Evolutionary conservation across 768 basidiomycete species (phyloP).

Genomic region (Albatrellus ellisii): DNA sequence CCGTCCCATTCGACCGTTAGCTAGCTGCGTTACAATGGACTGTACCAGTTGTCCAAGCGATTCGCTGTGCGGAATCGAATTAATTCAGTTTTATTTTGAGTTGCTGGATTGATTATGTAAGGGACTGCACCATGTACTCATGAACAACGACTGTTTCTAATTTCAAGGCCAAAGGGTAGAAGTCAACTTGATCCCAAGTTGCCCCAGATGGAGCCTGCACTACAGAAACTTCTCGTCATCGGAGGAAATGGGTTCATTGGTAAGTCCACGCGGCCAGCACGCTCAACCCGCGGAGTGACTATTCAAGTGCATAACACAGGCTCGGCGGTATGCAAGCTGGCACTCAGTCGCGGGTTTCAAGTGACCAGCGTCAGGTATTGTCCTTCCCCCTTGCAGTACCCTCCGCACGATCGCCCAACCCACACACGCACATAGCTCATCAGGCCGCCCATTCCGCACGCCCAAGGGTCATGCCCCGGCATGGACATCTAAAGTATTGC

Average conservation of each 20-base stretch:
- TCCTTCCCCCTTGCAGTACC: constrained; percentile 4
- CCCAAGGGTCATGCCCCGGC: constrained; percentile 84
- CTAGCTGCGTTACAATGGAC: constrained; percentile 1
- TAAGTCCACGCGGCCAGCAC: constrained; percentile 19
- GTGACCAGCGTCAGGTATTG: constrained; percentile 82
- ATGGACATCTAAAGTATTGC: constrained; percentile 65
- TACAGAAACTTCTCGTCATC: constrained; percentile 72
- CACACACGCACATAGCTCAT: constrained; percentile 39
- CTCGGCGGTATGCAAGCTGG: constrained; percentile 86
- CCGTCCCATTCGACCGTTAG: neutral
- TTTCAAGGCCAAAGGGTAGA: too few species aligned
- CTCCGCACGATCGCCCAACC: neutral
- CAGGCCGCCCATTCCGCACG: constrained; percentile 74
- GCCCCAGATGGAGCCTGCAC: constrained; percentile 14
- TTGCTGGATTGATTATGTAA: too few species aligned
- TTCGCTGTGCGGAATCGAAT: constrained; percentile 1
- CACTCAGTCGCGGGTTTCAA: constrained; percentile 68
- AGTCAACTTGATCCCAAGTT: too few species aligned
- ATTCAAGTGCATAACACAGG: constrained; percentile 33
- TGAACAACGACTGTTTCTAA: neutral
- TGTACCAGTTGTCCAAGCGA: neutral
- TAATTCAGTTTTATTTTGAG: neutral
- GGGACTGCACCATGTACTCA: too few species aligned
- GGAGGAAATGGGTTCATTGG: constrained; percentile 99
- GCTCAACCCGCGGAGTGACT: neutral